Base-by-base conservation (phyloP, 2,329 filamentous ascomycete species). In the Fusarium newnesense region DNA sequence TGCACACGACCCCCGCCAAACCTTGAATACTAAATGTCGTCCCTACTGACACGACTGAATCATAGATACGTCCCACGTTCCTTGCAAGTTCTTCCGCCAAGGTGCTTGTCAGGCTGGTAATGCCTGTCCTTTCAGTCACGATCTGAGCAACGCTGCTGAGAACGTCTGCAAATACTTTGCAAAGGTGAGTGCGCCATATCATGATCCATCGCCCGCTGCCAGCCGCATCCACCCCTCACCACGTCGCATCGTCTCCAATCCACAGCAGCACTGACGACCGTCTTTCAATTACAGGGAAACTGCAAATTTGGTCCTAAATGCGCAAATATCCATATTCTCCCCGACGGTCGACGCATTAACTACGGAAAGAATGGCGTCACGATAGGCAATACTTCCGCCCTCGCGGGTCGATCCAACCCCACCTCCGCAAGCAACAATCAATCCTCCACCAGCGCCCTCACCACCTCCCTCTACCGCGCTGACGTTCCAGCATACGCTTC, bases 261-360 rank as follows among this genome's bases (percentile, higher is more conserved):
- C 43, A 60, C 39, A 64, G 19, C 30, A 60, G 37, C 16, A 54
- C 71, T 78, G 58, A 78, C 72, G 64, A 72, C 75, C 64, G 64
- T 57, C 21, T 50, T 60, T 36, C 39, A 60, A 57, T 58, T 47
- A 40, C 64, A 98, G 94, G 96, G 96, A 76, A 98, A 98, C 84
- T 99, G 96, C 91, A 98, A 98, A 83, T 99, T 98, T 82, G 96
- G 96, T 71, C 93, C 94, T 73, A 98, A 98, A 84, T 99, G 96
- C 87, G 96, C 96, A 79, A 94, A 98, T 80, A 94, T 97, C 74
- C 96, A 99, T 83, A 93, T 98, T 79, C 91, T 98, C 54, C 95
- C 95, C 76, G 95, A 98, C 83, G 96, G 96, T 68, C 92, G 94
- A 78, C 91, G 96, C 80, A 94, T 98, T 80, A 98, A 98, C 83